Evolutionary conservation across 257 asterid genomes (phyloP).

Genomic region (Oldenlandia corymbosa): DNA sequence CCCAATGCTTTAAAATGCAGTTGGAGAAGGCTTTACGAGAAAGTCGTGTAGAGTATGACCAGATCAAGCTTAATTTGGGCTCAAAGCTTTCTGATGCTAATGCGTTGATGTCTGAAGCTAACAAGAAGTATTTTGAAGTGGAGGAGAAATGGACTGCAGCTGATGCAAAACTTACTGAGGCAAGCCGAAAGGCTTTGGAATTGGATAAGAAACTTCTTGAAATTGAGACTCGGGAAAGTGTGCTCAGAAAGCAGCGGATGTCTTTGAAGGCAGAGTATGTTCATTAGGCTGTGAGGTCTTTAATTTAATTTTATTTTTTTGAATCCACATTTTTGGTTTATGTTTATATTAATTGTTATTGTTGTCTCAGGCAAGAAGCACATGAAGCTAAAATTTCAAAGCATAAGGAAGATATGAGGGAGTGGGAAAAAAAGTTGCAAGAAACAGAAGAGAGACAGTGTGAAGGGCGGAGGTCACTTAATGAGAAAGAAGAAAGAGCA

Average conservation of each 20-base stretch:
- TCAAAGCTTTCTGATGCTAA: slow-evolving; percentile 63
- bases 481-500: slow-evolving; percentile 72
- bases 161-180: slow-evolving; percentile 81
- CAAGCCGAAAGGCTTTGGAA: slow-evolving; percentile 63
- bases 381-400: slow-evolving; percentile 52
- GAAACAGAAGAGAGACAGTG: slow-evolving; percentile 79
- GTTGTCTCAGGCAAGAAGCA: slow-evolving; percentile 55
- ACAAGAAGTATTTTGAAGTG: slow-evolving; percentile 60
- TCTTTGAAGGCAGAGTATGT: slow-evolving; percentile 72
- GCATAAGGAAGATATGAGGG: slow-evolving; percentile 59
- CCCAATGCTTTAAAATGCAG: slow-evolving; percentile 31
- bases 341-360: slow-evolving; percentile 7
- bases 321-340: slow-evolving; percentile 6
- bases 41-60: slow-evolving; percentile 43
- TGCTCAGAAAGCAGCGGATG: slow-evolving; percentile 59
- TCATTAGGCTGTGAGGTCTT: slow-evolving; percentile 4
- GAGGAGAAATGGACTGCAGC: slow-evolving; percentile 63
- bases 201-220: slow-evolving; percentile 75
- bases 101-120: slow-evolving; percentile 51
- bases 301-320: not conserved
- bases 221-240: slow-evolving; percentile 71
- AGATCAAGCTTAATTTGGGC: slow-evolving; percentile 47
- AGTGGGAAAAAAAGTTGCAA: slow-evolving; percentile 80
- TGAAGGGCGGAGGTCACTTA: slow-evolving; percentile 53
- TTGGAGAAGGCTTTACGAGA: slow-evolving; percentile 67